These are phyloP conservation scores for Tagetes erecta DNA, from an alignment of 129 eudicot genomes.

Conservation along the genomic window DNA sequence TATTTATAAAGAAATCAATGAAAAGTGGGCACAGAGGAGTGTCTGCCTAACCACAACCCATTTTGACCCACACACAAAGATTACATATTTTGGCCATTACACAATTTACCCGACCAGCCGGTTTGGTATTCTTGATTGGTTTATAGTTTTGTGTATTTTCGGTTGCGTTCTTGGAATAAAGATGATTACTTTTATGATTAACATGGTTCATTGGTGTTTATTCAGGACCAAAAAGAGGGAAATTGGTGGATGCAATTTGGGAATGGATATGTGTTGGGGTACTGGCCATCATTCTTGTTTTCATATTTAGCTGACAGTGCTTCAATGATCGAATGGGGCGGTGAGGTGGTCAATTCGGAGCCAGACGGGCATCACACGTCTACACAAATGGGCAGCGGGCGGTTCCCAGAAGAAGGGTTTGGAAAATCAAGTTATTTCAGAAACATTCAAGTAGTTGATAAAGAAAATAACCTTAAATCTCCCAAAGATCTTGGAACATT, in stretches of 20 bases:
- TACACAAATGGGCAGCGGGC: slow-evolving; percentile 94
- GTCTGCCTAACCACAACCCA: background rate
- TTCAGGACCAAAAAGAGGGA: slow-evolving; percentile 85
- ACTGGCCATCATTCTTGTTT: slow-evolving; percentile 86
- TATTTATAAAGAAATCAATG: background rate
- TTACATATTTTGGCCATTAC: background rate
- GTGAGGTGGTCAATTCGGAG: slow-evolving; percentile 78
- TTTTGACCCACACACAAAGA: background rate
- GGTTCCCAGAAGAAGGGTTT: slow-evolving; percentile 88
- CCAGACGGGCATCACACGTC: slow-evolving; percentile 80
- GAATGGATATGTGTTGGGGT: slow-evolving; percentile 71
- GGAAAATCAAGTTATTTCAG: slow-evolving; percentile 81
- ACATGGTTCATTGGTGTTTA: slow-evolving; percentile 13
- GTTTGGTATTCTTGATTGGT: background rate
- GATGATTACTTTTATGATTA: slow-evolving; percentile 15
- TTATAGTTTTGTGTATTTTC: background rate
- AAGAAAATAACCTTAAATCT: slow-evolving; percentile 70
- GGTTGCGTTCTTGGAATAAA: background rate
- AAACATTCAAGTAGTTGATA: slow-evolving; percentile 82
- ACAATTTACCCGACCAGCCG: background rate
- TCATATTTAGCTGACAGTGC: slow-evolving; percentile 79
- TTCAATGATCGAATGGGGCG: slow-evolving; percentile 95
- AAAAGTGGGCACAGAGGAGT: background rate
- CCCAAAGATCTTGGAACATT: slow-evolving; percentile 80
- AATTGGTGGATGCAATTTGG: slow-evolving; percentile 98